Percentiles rank a stretch among this genome's conserved stretches.
These are phyloP conservation scores for Cercospora zeae-maydis DNA, from an alignment of 2,329 filamentous ascomycete genomes.

Conservation along the genomic window DNA sequence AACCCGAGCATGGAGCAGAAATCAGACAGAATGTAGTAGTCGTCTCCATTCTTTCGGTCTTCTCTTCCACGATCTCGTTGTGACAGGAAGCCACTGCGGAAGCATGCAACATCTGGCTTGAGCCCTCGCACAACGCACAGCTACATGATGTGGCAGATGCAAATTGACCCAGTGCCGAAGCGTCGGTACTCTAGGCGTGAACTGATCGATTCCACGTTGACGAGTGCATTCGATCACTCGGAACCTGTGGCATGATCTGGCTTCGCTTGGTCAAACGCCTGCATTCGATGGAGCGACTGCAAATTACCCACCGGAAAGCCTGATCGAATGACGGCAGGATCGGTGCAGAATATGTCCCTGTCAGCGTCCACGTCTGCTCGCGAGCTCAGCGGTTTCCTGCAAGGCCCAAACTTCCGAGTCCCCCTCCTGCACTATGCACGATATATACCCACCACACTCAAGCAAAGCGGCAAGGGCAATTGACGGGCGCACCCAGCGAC, in stretches of 20 bases:
- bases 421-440: neutral
- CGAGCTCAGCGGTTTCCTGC: neutral
- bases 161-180: conserved; percentile 3
- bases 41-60: neutral
- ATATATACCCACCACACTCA: neutral
- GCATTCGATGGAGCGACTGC: neutral
- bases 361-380: neutral
- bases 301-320: neutral
- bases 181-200: neutral
- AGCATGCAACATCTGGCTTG: neutral
- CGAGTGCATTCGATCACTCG: neutral
- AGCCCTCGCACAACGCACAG: neutral
- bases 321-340: neutral
- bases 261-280: conserved; percentile 3
- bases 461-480: neutral
- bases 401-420: neutral
- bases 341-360: neutral
- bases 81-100: neutral
- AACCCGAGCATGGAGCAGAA: neutral
- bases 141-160: conserved; percentile 1
- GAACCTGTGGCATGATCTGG: conserved; percentile 5
- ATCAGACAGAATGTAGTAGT: neutral
- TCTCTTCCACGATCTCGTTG: neutral
- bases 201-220: neutral
- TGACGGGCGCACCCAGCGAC: neutral